A percentile compares a stretch with the other conserved stretches of the same genome.
Conservation (phyloP, 2,329 filamentous ascomycete species). For the Monosporascus sp. region DNA sequence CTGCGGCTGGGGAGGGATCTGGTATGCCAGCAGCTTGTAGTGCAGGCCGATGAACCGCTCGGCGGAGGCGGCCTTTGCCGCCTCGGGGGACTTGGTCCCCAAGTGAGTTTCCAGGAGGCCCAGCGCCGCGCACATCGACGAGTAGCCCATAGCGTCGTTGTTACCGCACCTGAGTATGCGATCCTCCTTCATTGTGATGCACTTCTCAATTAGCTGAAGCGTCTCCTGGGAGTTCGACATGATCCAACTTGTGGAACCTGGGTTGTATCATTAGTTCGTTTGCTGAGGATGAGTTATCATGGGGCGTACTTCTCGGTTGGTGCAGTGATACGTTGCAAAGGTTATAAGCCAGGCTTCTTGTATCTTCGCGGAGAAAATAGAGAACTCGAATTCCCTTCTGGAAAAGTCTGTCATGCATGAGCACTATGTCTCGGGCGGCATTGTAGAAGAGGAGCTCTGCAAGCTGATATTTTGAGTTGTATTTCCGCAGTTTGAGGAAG, state of each 20-base stretch:
- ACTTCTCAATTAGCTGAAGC: constrained; percentile 55
- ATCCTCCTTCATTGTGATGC: constrained; percentile 55
- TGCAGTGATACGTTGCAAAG: constrained; percentile 56
- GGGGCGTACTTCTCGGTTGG: constrained; percentile 40
- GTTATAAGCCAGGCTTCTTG: constrained; percentile 54
- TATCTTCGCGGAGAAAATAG: constrained; percentile 56
- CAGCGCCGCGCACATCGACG: constrained; percentile 56
- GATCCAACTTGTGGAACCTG: constrained; percentile 54
- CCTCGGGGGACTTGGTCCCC: constrained; percentile 49
- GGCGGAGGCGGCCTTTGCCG: constrained; percentile 52
- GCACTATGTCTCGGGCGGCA: constrained; percentile 54
- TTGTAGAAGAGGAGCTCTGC: constrained; percentile 61
- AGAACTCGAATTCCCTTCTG: constrained; percentile 53
- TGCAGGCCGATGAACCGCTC: constrained; percentile 56
- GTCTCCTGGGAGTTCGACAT: constrained; percentile 58
- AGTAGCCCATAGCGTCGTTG: constrained; percentile 60
- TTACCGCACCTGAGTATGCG: constrained; percentile 56
- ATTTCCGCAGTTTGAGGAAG: constrained; percentile 53
- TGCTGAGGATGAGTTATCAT: neutral
- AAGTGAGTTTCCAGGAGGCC: constrained; percentile 56
- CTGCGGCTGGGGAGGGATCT: constrained; percentile 36
- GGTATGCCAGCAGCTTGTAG: constrained; percentile 50
- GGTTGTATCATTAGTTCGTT: constrained; percentile 5
- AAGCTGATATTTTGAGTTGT: constrained; percentile 56
- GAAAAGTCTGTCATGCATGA: constrained; percentile 56